phyloP scores from a whole-genome alignment of 179 eudicot genomes.

The Vitellaria paradoxa region DNA sequence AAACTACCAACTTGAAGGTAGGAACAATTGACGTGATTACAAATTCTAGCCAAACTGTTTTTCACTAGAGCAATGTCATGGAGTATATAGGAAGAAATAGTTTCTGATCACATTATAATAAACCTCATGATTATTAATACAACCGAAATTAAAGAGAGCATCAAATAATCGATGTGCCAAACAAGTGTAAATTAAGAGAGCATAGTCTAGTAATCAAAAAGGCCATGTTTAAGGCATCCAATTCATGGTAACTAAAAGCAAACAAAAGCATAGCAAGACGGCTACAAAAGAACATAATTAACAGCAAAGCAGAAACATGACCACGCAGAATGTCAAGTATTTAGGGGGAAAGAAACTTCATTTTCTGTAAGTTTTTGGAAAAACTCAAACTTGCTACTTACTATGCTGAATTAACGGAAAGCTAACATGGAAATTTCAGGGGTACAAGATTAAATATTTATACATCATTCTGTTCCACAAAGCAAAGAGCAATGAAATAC shows the following conservation, averaged over 20 bases:
- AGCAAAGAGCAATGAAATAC: not conserved
- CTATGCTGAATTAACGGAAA: not conserved
- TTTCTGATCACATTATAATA: not conserved
- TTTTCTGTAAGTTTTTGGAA: not conserved
- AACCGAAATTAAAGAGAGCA: not conserved
- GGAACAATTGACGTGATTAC: conserved; percentile 10
- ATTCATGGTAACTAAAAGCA: not conserved
- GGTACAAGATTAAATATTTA: not conserved
- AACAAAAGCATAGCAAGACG: not conserved
- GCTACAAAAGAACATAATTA: not conserved
- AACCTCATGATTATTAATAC: not conserved
- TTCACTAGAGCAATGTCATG: not conserved
- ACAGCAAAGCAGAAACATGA: conserved; percentile 1
- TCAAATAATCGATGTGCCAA: not conserved
- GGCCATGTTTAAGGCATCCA: not conserved
- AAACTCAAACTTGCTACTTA: not conserved
- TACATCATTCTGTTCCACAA: not conserved
- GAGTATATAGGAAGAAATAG: not conserved
- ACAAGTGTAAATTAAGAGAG: not conserved
- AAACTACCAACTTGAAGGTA: conserved; percentile 62
- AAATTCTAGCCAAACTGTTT: not conserved
- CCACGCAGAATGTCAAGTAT: not conserved
- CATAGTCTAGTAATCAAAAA: not conserved
- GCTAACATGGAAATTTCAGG: conserved; percentile 1
- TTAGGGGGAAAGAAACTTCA: not conserved